Conservation (phyloP, 2,329 filamentous ascomycete genomes). For the Trichoderma atroviride region DNA sequence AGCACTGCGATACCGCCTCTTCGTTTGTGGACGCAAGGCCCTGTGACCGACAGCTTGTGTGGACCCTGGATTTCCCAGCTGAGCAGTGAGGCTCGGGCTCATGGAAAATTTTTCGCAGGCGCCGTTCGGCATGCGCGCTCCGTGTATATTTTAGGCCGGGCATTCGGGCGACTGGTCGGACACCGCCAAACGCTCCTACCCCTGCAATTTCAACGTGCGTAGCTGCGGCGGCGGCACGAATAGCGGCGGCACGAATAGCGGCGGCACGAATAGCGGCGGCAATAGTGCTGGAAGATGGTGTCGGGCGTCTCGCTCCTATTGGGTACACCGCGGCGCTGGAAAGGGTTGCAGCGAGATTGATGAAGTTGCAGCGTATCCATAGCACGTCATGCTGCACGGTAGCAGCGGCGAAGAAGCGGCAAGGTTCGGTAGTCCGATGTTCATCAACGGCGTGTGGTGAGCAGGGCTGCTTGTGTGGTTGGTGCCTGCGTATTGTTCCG, state of each 20-base stretch:
- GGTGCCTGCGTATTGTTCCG: neutral
- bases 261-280: slow-evolving; percentile 12
- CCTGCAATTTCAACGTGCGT: slow-evolving; percentile 3
- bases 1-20: neutral
- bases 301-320: slow-evolving; percentile 21
- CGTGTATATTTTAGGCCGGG: slow-evolving; percentile 3
- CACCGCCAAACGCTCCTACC: slow-evolving; percentile 15
- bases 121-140: slow-evolving; percentile 11
- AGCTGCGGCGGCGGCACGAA: neutral
- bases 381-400: slow-evolving; percentile 21
- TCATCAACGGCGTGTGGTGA: slow-evolving; percentile 10
- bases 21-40: neutral
- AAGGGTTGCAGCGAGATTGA: slow-evolving; percentile 16
- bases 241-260: slow-evolving; percentile 24
- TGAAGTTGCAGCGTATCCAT: slow-evolving; percentile 9
- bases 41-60: neutral
- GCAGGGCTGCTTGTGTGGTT: neutral
- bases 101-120: slow-evolving; percentile 25
- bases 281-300: slow-evolving; percentile 24
- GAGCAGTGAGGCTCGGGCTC: slow-evolving; percentile 16
- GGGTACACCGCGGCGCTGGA: slow-evolving; percentile 23
- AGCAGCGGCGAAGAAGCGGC: slow-evolving; percentile 18
- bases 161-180: slow-evolving; percentile 11
- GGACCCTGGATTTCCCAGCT: slow-evolving; percentile 20
- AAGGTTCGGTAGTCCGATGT: slow-evolving; percentile 15